Evolutionary conservation across 768 basidiomycete genomes (phyloP), one percentile per base, ranked within the genome.

Genomic region (Hortiboletus campestris): DNA sequence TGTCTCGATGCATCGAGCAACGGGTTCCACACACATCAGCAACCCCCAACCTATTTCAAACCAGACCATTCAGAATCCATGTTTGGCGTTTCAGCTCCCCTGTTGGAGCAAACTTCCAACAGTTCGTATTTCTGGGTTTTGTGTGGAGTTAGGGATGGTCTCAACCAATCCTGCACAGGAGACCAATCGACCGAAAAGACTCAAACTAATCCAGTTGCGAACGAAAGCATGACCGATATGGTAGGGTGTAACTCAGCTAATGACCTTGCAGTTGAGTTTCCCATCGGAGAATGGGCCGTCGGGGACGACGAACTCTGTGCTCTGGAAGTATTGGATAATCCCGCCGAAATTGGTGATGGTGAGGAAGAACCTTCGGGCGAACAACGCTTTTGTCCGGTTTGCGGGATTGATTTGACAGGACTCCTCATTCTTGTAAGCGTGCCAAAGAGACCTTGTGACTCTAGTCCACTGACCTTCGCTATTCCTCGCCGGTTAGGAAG

Each of bases 241-340:
- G 35, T 25, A 25, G 25, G 25, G 25, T 25, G 25, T 10, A 19
- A 32, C 29, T 44, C 42, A 17, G 25, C 4, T 17, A 22, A 36
- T 20, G 47, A 43, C 7, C 14, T 41, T 7, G 6, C n/a, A 20
- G 29, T 41, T 17, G 62, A 54, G 13, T 69, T 70, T 52, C 38
- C 66, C 25, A 75, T 74, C 17, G 79, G 80, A 32, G 83, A 84
- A 8, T 91, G 90, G 89, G 82, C 76, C 41, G 84, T 75, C 63
- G 88, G 83, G 12, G 90, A 92, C 61, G 91, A 93, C 59, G 91
- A 87, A 67, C 68, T 78, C 8, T 70, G 68, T 54, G 61, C 69
- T 19, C 64, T 73, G 51, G 71, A 73, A 14, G 63, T 59, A 11
- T 64, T 63, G 13, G 72, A 71, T 19, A 62, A 65, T 36, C 32